Evolutionary conservation across 495 filamentous ascomycete genomes (phyloP).

Genomic region (Podospora bellae-mahoneyi): DNA sequence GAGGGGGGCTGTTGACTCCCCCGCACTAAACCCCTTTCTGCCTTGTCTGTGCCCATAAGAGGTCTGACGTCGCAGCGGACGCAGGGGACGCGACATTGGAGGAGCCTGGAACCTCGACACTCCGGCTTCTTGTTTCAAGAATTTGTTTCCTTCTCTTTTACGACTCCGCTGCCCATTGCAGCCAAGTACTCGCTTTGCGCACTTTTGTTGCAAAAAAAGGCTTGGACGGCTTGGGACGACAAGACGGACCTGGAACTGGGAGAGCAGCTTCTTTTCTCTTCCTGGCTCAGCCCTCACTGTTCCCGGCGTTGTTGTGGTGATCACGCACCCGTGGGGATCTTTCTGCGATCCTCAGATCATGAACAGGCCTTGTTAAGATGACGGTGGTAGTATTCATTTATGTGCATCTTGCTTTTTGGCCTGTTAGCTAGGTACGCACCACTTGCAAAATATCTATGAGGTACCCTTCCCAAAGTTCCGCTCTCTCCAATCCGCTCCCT

Average conservation of each 20-base stretch:
- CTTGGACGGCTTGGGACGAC: neutral
- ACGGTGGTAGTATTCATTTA: conserved; percentile 1
- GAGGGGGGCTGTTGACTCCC: neutral
- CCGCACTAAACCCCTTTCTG: conserved; percentile 10
- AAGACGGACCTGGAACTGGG: neutral
- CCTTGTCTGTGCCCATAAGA: conserved; percentile 8
- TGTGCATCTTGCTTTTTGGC: neutral
- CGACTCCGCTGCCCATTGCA: neutral
- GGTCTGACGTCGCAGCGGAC: conserved; percentile 9
- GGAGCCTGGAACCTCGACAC: conserved; percentile 13
- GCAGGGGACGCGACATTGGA: conserved; percentile 14
- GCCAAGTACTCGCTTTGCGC: neutral
- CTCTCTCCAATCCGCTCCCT: neutral
- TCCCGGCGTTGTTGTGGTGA: conserved; percentile 6
- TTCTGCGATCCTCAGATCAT: conserved; percentile 1
- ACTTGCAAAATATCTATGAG: neutral
- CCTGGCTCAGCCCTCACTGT: neutral
- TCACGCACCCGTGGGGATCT: conserved; percentile 1
- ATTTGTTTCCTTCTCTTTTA: conserved; percentile 4
- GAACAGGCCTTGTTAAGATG: conserved; percentile 2
- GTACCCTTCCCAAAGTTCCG: neutral
- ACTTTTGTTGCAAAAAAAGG: conserved; percentile 4
- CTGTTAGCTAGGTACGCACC: too few species aligned
- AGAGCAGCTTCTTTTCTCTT: neutral
- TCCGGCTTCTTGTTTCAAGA: conserved; percentile 11